Evolutionary conservation across 768 basidiomycete species (phyloP).

Genomic region (Trametes punicea): DNA sequence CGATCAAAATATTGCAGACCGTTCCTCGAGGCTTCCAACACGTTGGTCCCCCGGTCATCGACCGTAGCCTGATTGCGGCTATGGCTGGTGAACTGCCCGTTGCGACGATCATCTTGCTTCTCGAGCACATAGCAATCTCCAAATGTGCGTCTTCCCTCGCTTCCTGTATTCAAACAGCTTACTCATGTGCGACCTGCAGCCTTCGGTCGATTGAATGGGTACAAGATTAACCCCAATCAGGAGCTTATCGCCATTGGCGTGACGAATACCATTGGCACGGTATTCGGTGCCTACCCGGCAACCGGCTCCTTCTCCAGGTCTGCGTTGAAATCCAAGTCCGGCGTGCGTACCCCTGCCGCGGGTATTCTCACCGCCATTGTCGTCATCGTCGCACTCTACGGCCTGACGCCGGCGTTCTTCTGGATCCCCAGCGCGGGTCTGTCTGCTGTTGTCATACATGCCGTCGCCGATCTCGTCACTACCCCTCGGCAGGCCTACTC

Average conservation of each 20-base stretch:
- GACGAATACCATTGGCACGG: conserved; percentile 85
- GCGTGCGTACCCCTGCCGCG: conserved; percentile 92
- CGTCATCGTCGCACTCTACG: conserved; percentile 92
- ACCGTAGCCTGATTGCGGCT: conserved; percentile 53
- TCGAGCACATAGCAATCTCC: conserved; percentile 97
- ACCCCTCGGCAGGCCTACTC: conserved; percentile 78
- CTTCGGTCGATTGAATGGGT: conserved; percentile 92
- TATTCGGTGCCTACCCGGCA: conserved; percentile 91
- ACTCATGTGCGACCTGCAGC: conserved; percentile 43
- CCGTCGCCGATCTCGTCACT: conserved; percentile 84
- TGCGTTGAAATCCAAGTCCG: conserved; percentile 92
- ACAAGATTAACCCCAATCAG: conserved; percentile 92
- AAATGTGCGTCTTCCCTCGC: conserved; percentile 59
- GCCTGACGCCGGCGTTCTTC: conserved; percentile 88
- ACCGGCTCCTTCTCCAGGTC: conserved; percentile 99
- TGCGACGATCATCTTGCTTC: conserved; percentile 82
- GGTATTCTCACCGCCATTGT: conserved; percentile 83
- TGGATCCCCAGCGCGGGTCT: conserved; percentile 82
- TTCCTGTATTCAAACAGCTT: background rate
- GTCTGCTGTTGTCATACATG: conserved; percentile 95
- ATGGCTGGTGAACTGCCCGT: conserved; percentile 76
- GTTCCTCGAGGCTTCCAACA: conserved; percentile 84
- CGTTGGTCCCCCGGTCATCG: conserved; percentile 47
- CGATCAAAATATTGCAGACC: conserved; percentile 77
- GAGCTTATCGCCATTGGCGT: conserved; percentile 98